phyloP scores from a whole-genome alignment of 2,329 filamentous ascomycete species.

The Aspergillus floridensis region DNA sequence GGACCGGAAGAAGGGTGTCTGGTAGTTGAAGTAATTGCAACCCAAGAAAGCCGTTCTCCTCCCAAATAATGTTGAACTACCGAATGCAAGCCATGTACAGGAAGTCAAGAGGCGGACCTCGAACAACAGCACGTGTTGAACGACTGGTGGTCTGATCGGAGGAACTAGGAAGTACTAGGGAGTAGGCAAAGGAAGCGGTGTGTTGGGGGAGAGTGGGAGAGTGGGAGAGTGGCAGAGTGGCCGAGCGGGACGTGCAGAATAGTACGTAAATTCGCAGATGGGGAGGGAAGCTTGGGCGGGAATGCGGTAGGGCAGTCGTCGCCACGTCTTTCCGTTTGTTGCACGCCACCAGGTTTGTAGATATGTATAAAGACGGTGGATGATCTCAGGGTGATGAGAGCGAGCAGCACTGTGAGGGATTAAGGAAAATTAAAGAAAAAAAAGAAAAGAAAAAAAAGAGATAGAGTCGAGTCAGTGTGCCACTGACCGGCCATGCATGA shows the following conservation, averaged over 20 bases:
- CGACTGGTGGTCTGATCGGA: conserved; percentile 18
- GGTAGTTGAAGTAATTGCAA: conserved; percentile 9
- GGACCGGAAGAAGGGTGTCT: no score
- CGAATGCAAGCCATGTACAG: conserved; percentile 15
- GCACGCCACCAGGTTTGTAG: neutral
- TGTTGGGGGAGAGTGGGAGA: conserved; percentile 3
- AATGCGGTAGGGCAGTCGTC: conserved; percentile 3
- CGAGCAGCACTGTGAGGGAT: neutral
- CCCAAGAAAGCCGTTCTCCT: conserved; percentile 11
- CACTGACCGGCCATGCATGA: neutral
- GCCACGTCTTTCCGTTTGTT: neutral
- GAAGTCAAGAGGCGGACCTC: conserved; percentile 7
- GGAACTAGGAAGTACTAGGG: no score
- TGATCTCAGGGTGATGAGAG: neutral
- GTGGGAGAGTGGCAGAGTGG: neutral
- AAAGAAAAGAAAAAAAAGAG: neutral
- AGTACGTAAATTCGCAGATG: neutral
- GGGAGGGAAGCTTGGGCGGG: conserved; percentile 7
- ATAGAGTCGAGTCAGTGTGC: neutral
- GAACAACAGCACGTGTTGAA: conserved; percentile 12
- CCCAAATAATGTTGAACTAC: conserved; percentile 7
- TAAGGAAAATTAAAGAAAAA: neutral
- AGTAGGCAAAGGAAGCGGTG: no score
- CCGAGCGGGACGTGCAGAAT: conserved; percentile 4
- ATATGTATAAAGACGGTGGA: neutral